Evolutionary conservation across 1,139 yeast genomes (phyloP), one percentile per base, ranked within the genome.

Genomic region (Ashbya aceris): DNA sequence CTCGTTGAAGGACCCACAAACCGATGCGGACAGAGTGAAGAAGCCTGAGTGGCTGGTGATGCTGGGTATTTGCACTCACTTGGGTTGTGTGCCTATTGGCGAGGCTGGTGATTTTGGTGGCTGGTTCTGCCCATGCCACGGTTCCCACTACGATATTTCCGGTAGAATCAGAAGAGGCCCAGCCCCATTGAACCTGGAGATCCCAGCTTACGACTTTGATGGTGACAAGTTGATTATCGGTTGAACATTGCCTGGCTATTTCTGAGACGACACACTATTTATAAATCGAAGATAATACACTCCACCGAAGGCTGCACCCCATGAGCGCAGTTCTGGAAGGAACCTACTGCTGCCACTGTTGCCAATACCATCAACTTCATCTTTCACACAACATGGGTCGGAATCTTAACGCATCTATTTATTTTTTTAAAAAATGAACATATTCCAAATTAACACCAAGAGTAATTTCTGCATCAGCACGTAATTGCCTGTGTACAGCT

Each of bases 91-190:
- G 52, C 99, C 99, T 56, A 93, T 93, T 64, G 98, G 99, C 67
- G 98, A 93, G 73, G 84, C 97, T 52, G 99, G 99, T 72, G 99
- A 93, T 70, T 93, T 79, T 61, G 97, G 96, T 67, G 98, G 98
- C 65, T 93, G 98, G 98, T 93, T 93, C 91, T 93, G 99, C 72
- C 99, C 99, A 54, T 93, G 98, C 75, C 99, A 93, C 76, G 99
- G 98, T 78, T 91, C 98, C 66, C 98, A 93, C 71, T 93, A 93
- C 73, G 98, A 93, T 73, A 93, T 93, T 73, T 83, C 97, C 52
- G 99, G 99, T 68, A 91, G 99, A 82, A 91, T 93, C 68, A 86
- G 99, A 82, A 91, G 81, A 74, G 99, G 99, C 58, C 99, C 99
- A 61, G 99, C 99, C 66, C 99, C 99, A 65, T 79, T 87, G 69